A percentile compares a stretch with the other conserved stretches of the same genome.
phyloP scores from a whole-genome alignment of 352 stramenopile genomes.

The Albugo candida region DNA sequence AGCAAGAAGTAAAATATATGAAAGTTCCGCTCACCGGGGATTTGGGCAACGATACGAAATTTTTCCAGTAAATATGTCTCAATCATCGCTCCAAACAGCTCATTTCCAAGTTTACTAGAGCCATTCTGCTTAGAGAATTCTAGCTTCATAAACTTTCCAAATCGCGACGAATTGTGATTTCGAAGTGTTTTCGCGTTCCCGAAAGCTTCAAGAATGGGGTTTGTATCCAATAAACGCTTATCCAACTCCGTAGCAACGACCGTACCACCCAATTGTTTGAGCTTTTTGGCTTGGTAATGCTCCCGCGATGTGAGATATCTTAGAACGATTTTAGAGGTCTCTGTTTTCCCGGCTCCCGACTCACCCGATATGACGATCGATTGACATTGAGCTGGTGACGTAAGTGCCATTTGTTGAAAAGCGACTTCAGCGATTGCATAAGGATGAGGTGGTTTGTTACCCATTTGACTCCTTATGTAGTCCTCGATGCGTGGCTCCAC shows the following conservation, averaged over 20 bases:
- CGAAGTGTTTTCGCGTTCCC: slow-evolving; percentile 77
- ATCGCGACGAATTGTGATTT: slow-evolving; percentile 77
- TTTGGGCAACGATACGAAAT: slow-evolving; percentile 76
- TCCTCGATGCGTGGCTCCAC: slow-evolving; percentile 71
- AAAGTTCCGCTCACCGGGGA: slow-evolving; percentile 76
- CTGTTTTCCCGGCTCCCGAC: slow-evolving; percentile 72
- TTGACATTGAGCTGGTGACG: slow-evolving; percentile 60
- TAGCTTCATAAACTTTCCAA: slow-evolving; percentile 82
- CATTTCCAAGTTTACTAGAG: slow-evolving; percentile 12
- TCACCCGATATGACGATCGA: slow-evolving; percentile 80
- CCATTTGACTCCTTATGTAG: slow-evolving; percentile 80
- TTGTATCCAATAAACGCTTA: slow-evolving; percentile 75
- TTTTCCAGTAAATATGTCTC: slow-evolving; percentile 82
- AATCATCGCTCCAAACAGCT: slow-evolving; percentile 59
- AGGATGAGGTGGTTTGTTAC: slow-evolving; percentile 57
- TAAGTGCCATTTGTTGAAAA: slow-evolving; percentile 77
- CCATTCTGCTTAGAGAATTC: slow-evolving; percentile 49
- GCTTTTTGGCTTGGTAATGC: slow-evolving; percentile 29
- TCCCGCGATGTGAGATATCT: slow-evolving; percentile 70
- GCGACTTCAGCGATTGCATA: slow-evolving; percentile 75
- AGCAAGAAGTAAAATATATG: slow-evolving; percentile 85
- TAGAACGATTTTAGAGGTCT: slow-evolving; percentile 80
- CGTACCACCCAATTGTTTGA: slow-evolving; percentile 8
- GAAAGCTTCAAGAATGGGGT: slow-evolving; percentile 77
- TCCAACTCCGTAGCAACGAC: slow-evolving; percentile 59